A percentile compares a stretch with the other conserved stretches of the same genome.
phyloP scores from a whole-genome alignment of 306 rosid species.

The Acacia crassicarpa region DNA sequence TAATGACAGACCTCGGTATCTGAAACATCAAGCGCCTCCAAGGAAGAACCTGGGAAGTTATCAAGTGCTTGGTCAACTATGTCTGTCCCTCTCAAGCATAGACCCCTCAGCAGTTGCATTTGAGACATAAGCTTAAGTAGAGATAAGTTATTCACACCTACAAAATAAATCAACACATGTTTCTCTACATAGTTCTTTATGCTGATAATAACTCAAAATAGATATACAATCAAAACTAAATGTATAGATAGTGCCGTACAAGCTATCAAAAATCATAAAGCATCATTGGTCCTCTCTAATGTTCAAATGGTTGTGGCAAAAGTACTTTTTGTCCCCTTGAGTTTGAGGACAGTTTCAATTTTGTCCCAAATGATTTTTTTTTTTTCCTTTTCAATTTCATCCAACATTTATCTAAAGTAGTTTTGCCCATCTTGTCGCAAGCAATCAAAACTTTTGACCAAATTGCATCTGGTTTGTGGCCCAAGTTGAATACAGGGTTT shows the following conservation, averaged over 20 bases:
- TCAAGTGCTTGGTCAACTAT: conserved; percentile 59
- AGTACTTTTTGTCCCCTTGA: not conserved
- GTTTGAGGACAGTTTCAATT: not conserved
- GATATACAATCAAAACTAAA: conserved; percentile 21
- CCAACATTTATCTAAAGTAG: not conserved
- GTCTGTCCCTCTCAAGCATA: conserved; percentile 69
- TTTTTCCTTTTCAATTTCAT: not conserved
- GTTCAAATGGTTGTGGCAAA: conserved; percentile 7
- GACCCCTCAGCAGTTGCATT: conserved; percentile 61
- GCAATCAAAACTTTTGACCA: not conserved
- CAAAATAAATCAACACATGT: conserved; percentile 26
- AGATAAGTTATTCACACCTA: conserved; percentile 58
- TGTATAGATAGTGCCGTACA: not conserved
- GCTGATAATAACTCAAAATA: conserved; percentile 13
- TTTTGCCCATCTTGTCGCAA: not conserved
- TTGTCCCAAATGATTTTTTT: not conserved
- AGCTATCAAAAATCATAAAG: conserved; percentile 24
- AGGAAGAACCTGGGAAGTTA: conserved; percentile 63
- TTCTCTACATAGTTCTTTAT: conserved; percentile 17
- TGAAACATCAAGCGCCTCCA: conserved; percentile 83
- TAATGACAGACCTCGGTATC: conserved; percentile 66
- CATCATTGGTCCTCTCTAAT: conserved; percentile 3
- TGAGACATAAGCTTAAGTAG: conserved; percentile 61
- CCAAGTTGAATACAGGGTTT: not conserved
- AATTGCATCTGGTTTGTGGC: not conserved